These are phyloP conservation scores for Physcomitrellopsis africana DNA, from an alignment of 225 moss, liverwort and hornwort species.

Conservation along the genomic window DNA sequence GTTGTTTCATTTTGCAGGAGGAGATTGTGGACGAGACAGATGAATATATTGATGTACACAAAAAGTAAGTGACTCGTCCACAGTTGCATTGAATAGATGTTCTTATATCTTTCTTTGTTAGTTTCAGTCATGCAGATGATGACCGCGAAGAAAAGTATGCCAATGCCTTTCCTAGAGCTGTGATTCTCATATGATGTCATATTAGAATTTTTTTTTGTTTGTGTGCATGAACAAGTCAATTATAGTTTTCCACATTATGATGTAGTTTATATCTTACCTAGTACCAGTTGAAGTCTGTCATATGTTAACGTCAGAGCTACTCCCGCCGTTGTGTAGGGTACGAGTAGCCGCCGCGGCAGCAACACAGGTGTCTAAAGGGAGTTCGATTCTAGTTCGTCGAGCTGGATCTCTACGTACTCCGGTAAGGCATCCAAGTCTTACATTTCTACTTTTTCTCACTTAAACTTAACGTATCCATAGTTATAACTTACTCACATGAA, in stretches of 20 bases:
- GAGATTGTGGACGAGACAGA: slow-evolving; percentile 95
- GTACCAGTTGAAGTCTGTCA: neutral
- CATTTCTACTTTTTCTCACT: neutral
- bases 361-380: slow-evolving; percentile 24
- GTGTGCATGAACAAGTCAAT: neutral
- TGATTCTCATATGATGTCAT: neutral
- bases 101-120: neutral
- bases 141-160: neutral
- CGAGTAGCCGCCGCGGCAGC: slow-evolving; percentile 52
- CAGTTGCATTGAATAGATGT: neutral
- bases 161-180: neutral
- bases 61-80: slow-evolving; percentile 58
- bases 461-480: neutral
- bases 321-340: slow-evolving; percentile 32
- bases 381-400: slow-evolving; percentile 47
- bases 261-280: too few species aligned
- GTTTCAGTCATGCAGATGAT: neutral
- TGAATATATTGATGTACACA: slow-evolving; percentile 88
- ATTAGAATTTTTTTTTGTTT: neutral
- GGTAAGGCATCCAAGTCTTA: slow-evolving; percentile 29
- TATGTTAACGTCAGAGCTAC: neutral
- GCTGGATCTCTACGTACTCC: slow-evolving; percentile 41
- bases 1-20: slow-evolving; percentile 47
- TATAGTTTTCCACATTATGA: neutral
- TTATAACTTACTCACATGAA: neutral